These are phyloP conservation scores for Fusarium sp. DNA, from an alignment of 2,329 filamentous ascomycete genomes.

Conservation along the genomic window DNA sequence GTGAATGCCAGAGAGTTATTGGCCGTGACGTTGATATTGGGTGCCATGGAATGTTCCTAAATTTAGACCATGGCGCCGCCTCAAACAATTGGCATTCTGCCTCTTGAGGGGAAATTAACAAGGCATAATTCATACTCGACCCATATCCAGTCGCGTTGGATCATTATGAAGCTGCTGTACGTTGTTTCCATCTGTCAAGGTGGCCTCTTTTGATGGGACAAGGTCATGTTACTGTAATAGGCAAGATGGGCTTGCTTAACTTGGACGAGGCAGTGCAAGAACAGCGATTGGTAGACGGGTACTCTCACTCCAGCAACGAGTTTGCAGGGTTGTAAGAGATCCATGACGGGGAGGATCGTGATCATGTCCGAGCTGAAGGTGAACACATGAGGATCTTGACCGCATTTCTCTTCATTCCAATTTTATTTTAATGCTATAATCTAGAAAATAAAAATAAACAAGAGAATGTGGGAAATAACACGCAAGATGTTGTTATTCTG, in stretches of 20 bases:
- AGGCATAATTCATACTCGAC: neutral
- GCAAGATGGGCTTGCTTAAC: neutral
- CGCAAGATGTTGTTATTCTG: neutral
- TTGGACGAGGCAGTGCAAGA: constrained; percentile 1
- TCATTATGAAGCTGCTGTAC: neutral
- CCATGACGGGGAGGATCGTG: neutral
- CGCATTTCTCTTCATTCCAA: neutral
- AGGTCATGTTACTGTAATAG: neutral
- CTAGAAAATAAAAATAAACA: neutral
- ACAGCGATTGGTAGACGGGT: neutral
- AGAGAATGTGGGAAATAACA: neutral
- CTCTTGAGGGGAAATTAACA: neutral
- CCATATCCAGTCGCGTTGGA: neutral
- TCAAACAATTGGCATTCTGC: neutral
- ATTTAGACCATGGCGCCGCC: neutral
- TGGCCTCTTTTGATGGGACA: neutral
- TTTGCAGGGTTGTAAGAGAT: neutral
- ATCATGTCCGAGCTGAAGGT: neutral
- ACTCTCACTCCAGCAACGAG: constrained; percentile 1
- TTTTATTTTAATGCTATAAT: neutral
- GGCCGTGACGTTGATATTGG: neutral
- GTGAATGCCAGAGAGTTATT: neutral
- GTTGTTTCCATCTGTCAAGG: neutral
- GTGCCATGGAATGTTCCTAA: neutral
- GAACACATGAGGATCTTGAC: neutral